phyloP scores from a whole-genome alignment of 1,139 yeast species.

The Debaryomyces coudertii region DNA sequence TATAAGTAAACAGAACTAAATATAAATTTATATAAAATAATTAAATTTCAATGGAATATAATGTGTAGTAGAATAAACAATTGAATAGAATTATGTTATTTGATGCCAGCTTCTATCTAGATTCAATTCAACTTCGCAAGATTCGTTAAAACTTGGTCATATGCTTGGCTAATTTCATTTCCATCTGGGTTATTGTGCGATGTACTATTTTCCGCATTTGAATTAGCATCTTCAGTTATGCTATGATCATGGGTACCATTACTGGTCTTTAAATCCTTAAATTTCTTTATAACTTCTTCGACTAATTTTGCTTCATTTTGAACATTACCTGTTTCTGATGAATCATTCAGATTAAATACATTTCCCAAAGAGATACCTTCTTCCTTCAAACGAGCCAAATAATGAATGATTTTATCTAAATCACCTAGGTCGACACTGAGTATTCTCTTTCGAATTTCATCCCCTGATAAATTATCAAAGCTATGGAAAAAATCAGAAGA shows the following conservation, averaged over 20 bases:
- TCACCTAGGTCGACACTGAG: conserved; percentile 51
- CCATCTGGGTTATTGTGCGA: conserved; percentile 14
- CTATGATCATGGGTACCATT: conserved; percentile 11
- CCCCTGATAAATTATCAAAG: conserved; percentile 46
- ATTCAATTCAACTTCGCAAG: conserved; percentile 21
- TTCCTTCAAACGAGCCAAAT: conserved; percentile 52
- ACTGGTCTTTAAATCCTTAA: conserved; percentile 17
- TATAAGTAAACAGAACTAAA: not conserved
- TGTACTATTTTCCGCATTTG: conserved; percentile 8
- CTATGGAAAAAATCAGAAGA: conserved; percentile 14
- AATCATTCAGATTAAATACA: conserved; percentile 41
- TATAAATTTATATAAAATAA: not conserved
- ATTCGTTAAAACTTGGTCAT: conserved; percentile 53
- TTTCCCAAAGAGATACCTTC: conserved; percentile 56
- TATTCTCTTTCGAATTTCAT: conserved; percentile 54
- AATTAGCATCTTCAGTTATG: conserved; percentile 6
- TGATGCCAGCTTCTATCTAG: not conserved
- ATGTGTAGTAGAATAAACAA: not conserved
- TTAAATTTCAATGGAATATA: not conserved
- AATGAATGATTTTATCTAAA: conserved; percentile 53
- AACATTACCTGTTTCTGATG: conserved; percentile 9
- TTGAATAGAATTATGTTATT: not conserved
- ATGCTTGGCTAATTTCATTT: conserved; percentile 48
- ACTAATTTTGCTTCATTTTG: conserved; percentile 17
- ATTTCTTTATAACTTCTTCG: conserved; percentile 23